Conservation (phyloP, 2,329 filamentous ascomycete genomes). For the Neopestalotiopsis sp. region DNA sequence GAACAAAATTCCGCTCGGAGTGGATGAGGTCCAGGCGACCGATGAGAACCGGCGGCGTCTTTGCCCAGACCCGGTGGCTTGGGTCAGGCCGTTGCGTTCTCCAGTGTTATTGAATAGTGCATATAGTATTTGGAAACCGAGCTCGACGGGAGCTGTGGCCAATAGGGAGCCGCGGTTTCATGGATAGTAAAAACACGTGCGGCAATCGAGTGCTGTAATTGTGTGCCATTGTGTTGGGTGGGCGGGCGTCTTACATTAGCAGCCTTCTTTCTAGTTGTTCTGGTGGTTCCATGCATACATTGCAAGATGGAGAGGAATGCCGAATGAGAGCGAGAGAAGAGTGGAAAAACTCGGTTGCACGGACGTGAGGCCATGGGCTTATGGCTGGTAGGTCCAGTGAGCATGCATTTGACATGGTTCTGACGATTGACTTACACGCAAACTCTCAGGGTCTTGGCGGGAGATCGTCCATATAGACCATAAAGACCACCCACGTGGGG, state of each 20-base stretch:
- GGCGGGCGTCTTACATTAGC: background rate
- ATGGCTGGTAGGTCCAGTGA: background rate
- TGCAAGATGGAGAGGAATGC: too few species aligned
- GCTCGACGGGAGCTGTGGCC: background rate
- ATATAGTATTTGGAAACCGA: background rate
- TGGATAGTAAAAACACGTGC: conserved; percentile 6
- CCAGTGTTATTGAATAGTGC: background rate
- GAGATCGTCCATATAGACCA: conserved; percentile 12
- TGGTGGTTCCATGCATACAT: background rate
- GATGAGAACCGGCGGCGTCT: conserved; percentile 15
- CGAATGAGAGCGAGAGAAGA: background rate
- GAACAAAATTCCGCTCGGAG: background rate
- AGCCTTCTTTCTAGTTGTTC: background rate
- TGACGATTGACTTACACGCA: background rate
- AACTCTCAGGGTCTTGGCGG: conserved; percentile 10
- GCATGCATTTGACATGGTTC: background rate
- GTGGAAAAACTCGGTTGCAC: background rate
- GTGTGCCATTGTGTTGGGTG: conserved; percentile 10
- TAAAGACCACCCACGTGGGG: conserved; percentile 15
- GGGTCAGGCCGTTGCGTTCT: conserved; percentile 3
- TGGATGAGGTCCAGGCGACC: conserved; percentile 1
- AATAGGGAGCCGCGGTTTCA: background rate
- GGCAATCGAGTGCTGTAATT: background rate
- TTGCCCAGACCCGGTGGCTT: conserved; percentile 13
- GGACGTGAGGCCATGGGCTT: background rate